phyloP scores from a whole-genome alignment of 2,329 filamentous ascomycete species.

The Fusarium sp. region DNA sequence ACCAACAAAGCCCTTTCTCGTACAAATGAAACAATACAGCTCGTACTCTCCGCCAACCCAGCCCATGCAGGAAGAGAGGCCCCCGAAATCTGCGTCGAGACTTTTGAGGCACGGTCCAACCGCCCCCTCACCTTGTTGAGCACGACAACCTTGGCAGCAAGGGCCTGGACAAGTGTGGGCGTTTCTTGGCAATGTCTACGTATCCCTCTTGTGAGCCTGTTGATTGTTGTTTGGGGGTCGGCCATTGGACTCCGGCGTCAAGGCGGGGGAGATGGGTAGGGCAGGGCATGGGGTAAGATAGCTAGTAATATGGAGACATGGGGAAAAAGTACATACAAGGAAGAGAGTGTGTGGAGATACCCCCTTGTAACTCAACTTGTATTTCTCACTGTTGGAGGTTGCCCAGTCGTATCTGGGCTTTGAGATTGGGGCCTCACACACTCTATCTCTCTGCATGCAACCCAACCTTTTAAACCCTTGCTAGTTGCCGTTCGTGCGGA shows the following conservation, averaged over 20 bases:
- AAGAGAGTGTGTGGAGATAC: constrained; percentile 25
- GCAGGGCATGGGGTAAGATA: constrained; percentile 29
- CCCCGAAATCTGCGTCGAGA: constrained; percentile 36
- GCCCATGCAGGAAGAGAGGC: constrained; percentile 1
- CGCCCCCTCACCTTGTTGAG: background rate
- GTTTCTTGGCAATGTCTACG: constrained; percentile 21
- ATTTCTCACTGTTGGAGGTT: constrained; percentile 17
- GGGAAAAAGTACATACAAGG: constrained; percentile 8
- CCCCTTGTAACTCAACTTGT: constrained; percentile 2
- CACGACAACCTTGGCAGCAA: constrained; percentile 21
- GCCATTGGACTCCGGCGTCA: constrained; percentile 36
- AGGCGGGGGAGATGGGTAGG: constrained; percentile 17
- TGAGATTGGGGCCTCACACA: constrained; percentile 22
- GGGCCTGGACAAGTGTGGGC: constrained; percentile 30
- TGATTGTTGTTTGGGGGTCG: constrained; percentile 33
- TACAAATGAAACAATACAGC: constrained; percentile 39
- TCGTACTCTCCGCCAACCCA: constrained; percentile 1
- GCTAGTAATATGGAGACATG: constrained; percentile 25
- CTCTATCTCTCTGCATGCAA: constrained; percentile 20
- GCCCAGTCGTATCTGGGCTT: constrained; percentile 12
- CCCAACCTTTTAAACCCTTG: constrained; percentile 31
- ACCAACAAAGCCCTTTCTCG: constrained; percentile 6
- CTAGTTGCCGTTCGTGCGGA: constrained; percentile 45
- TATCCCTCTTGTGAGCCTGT: constrained; percentile 21
- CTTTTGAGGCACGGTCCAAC: background rate